Evolutionary conservation across 2,329 filamentous ascomycete species (phyloP).

Genomic region (Ampelomyces quisqualis): DNA sequence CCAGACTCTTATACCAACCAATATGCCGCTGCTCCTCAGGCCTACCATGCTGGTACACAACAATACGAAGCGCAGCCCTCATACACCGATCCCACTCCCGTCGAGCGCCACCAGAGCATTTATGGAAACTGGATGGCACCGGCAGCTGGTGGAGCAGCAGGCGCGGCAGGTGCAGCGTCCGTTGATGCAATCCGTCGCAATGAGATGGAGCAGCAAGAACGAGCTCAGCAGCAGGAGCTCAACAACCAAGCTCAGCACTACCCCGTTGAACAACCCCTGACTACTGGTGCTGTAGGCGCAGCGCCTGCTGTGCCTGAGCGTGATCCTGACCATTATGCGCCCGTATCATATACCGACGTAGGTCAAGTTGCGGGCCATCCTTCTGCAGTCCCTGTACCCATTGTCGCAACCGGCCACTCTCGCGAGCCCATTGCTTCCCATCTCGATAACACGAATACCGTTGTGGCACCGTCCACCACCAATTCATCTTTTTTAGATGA

Average conservation of each 20-base stretch:
- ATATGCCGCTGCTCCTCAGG: constrained; percentile 13
- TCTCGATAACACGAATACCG: constrained; percentile 10
- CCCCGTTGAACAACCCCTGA: constrained; percentile 4
- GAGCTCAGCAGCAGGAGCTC: constrained; percentile 26
- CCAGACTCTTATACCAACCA: constrained; percentile 5
- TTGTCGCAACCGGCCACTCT: constrained; percentile 9
- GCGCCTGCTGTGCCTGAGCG: constrained; percentile 14
- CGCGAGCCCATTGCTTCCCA: constrained; percentile 12
- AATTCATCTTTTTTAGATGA: constrained; percentile 37
- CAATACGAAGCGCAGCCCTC: constrained; percentile 7
- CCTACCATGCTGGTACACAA: constrained; percentile 2
- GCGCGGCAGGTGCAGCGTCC: constrained; percentile 45
- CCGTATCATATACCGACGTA: constrained; percentile 14
- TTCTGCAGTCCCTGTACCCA: constrained; percentile 10
- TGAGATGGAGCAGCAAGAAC: constrained; percentile 31
- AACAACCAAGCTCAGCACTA: constrained; percentile 13
- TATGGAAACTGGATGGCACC: constrained; percentile 59
- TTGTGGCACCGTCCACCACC: constrained; percentile 18
- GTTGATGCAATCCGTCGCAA: constrained; percentile 38
- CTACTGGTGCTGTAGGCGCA: constrained; percentile 1
- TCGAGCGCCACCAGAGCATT: constrained; percentile 43
- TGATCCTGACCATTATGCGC: constrained; percentile 15
- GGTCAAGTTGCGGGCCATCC: constrained; percentile 7
- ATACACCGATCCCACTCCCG: constrained; percentile 5
- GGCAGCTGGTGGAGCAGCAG: constrained; percentile 48